phyloP scores from a whole-genome alignment of 371 early-diverging fungal genomes.

The Mucor piriformis region DNA sequence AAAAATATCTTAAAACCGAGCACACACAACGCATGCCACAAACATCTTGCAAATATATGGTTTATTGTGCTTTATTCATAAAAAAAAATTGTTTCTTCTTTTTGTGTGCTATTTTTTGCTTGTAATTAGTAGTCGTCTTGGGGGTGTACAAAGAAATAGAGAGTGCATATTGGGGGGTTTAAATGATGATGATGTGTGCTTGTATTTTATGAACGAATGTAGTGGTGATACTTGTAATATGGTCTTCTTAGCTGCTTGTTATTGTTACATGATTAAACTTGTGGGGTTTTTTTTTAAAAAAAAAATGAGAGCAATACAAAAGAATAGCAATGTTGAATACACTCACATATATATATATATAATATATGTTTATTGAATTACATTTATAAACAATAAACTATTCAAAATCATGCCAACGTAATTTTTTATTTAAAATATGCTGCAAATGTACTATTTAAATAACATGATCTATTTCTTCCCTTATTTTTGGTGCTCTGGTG shows the following conservation, averaged over 20 bases:
- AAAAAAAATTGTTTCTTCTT: not conserved
- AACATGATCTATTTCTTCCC: conserved; percentile 10
- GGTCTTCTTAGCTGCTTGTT: no score
- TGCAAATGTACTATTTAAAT: conserved; percentile 7
- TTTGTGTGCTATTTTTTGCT: not conserved
- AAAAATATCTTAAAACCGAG: not conserved
- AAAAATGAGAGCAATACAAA: no score
- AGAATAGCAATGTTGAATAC: no score
- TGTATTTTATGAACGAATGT: not conserved
- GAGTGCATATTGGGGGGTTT: not conserved
- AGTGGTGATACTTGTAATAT: no score
- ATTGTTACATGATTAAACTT: no score
- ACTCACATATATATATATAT: not conserved
- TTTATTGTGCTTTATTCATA: not conserved
- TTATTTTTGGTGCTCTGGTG: conserved; percentile 9
- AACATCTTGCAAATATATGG: not conserved
- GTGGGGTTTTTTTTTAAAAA: no score
- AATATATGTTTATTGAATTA: not conserved
- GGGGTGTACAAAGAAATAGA: not conserved
- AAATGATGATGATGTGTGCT: not conserved
- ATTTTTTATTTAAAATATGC: conserved; percentile 1
- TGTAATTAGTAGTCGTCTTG: conserved; percentile 3
- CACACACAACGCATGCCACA: not conserved
- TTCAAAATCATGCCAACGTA: not conserved
- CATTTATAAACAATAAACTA: not conserved